Conservation (phyloP, 2,329 filamentous ascomycete species). For the Xylaria polymorpha region DNA sequence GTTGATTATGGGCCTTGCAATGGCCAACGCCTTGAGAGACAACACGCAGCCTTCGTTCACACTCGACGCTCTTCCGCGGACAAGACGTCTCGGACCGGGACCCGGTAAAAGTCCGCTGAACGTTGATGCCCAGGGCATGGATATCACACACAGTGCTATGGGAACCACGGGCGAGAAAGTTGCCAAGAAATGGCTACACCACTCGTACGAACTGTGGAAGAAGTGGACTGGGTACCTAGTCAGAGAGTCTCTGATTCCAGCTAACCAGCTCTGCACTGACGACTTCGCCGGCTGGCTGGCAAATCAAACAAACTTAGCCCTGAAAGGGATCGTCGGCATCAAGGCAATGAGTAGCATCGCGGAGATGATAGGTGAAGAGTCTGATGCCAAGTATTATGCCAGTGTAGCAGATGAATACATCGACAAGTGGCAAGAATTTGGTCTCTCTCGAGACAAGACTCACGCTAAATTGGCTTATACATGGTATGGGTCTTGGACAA, state of each 20-base stretch:
- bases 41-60: conserved; percentile 67
- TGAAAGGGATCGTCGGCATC: conserved; percentile 83
- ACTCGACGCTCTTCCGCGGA: conserved; percentile 54
- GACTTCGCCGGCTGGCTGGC: conserved; percentile 82
- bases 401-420: conserved; percentile 75
- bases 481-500: conserved; percentile 86
- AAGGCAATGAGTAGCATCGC: conserved; percentile 80
- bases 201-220: conserved; percentile 76
- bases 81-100: conserved; percentile 28
- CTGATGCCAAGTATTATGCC: conserved; percentile 70
- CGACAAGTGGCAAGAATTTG: conserved; percentile 76
- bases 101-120: conserved; percentile 37
- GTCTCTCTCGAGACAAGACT: conserved; percentile 75
- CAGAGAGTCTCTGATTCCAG: conserved; percentile 74
- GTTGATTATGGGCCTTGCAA: conserved; percentile 80
- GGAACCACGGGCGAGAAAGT: conserved; percentile 58
- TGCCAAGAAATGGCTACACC: conserved; percentile 56
- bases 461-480: conserved; percentile 83
- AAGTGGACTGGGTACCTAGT: conserved; percentile 81
- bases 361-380: conserved; percentile 65
- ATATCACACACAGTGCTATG: conserved; percentile 68
- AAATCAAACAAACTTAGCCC: conserved; percentile 78
- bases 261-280: conserved; percentile 80
- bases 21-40: conserved; percentile 79
- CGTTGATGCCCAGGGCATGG: conserved; percentile 60